Evolutionary conservation across 2,329 filamentous ascomycete species (phyloP).

Genomic region (Lecanicillium sp.): DNA sequence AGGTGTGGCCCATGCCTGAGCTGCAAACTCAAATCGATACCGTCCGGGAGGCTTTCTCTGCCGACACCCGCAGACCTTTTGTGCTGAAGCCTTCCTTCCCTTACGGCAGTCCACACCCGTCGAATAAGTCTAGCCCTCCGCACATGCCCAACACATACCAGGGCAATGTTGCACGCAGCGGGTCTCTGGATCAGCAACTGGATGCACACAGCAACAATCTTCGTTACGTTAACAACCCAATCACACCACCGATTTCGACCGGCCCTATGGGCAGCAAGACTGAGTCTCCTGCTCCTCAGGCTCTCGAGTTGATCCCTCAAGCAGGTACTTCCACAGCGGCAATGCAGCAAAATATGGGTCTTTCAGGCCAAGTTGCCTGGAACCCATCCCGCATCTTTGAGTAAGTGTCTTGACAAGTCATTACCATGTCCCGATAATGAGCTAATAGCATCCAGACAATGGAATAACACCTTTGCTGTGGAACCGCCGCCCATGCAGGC

Average conservation of each 20-base stretch:
- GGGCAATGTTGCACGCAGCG: slow-evolving; percentile 39
- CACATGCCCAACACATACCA: slow-evolving; percentile 45
- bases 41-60: slow-evolving; percentile 84
- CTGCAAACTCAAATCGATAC: slow-evolving; percentile 86
- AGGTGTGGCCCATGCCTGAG: slow-evolving; percentile 80
- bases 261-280: slow-evolving; percentile 67
- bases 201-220: slow-evolving; percentile 46
- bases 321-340: slow-evolving; percentile 44
- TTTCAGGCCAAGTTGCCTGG: slow-evolving; percentile 65
- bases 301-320: slow-evolving; percentile 65
- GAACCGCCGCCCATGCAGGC: slow-evolving; percentile 34
- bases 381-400: slow-evolving; percentile 86
- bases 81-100: slow-evolving; percentile 84
- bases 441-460: slow-evolving; percentile 57
- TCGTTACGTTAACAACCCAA: slow-evolving; percentile 63
- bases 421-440: too few relatives aligned
- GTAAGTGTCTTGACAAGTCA: slow-evolving; percentile 49
- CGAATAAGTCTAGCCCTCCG: slow-evolving; percentile 57
- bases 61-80: slow-evolving; percentile 77
- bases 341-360: slow-evolving; percentile 48
- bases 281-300: slow-evolving; percentile 68
- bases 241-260: slow-evolving; percentile 74
- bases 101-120: slow-evolving; percentile 69
- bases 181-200: slow-evolving; percentile 49
- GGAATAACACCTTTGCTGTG: slow-evolving; percentile 87